Evolutionary conservation across 2,329 filamentous ascomycete genomes (phyloP).

Genomic region (Ascochyta pisi): DNA sequence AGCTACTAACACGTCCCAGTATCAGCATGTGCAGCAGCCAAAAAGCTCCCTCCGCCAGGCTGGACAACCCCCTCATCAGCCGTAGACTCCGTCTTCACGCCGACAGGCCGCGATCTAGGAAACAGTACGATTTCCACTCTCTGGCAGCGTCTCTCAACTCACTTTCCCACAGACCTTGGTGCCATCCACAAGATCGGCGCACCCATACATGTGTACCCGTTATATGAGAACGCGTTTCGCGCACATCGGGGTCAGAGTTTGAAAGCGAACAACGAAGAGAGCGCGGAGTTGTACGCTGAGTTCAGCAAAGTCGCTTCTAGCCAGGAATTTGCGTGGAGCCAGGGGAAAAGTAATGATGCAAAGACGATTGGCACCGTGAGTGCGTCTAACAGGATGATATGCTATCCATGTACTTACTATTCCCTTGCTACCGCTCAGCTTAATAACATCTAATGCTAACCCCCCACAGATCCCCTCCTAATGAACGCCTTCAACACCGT

Average conservation of each 20-base stretch:
- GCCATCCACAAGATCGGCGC: constrained; percentile 65
- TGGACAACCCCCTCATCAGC: constrained; percentile 62
- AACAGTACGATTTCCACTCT: constrained; percentile 47
- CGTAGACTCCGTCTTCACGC: constrained; percentile 58
- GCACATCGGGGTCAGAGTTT: constrained; percentile 63
- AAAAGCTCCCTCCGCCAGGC: constrained; percentile 63
- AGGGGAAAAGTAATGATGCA: constrained; percentile 57
- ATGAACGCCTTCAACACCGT: constrained; percentile 77
- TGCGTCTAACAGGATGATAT: constrained; percentile 71
- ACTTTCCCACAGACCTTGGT: constrained; percentile 57
- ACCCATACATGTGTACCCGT: constrained; percentile 71
- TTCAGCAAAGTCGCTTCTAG: constrained; percentile 64
- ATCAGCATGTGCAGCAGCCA: constrained; percentile 59
- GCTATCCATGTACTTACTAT: constrained; percentile 64
- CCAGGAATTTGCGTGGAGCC: constrained; percentile 65
- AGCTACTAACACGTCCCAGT: constrained; percentile 46
- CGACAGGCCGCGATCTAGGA: constrained; percentile 56
- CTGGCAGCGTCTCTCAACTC: constrained; percentile 22
- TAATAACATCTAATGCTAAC: not conserved
- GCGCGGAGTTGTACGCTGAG: constrained; percentile 64
- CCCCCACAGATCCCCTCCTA: constrained; percentile 64
- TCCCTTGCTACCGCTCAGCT: not conserved
- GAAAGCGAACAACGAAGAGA: constrained; percentile 64
- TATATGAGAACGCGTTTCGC: constrained; percentile 70
- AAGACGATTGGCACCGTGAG: constrained; percentile 62